phyloP scores from a whole-genome alignment of 2,329 filamentous ascomycete genomes.

The Taxawa tesnikishii region DNA sequence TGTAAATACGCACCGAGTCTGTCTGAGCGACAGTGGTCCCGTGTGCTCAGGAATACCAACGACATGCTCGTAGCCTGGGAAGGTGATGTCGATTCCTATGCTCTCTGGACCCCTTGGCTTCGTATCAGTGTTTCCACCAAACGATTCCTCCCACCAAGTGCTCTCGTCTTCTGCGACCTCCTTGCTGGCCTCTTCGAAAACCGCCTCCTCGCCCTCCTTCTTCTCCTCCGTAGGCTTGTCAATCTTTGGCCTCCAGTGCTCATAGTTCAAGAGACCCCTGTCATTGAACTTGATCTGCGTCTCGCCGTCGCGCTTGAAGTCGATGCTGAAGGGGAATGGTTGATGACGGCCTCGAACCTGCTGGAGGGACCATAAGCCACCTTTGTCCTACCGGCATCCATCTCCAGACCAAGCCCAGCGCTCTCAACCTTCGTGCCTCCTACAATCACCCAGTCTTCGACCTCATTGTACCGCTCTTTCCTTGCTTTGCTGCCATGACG shows the following conservation, averaged over 20 bases:
- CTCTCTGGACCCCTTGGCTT: constrained; percentile 95
- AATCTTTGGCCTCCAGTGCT: constrained; percentile 87
- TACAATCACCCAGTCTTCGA: constrained; percentile 73
- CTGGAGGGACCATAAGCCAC: constrained; percentile 67
- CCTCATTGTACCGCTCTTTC: constrained; percentile 93
- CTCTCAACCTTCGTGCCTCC: constrained; percentile 65
- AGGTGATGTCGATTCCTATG: constrained; percentile 79
- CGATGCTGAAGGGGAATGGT: constrained; percentile 72
- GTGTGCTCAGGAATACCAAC: constrained; percentile 92
- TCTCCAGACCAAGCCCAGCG: constrained; percentile 53
- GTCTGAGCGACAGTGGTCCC: constrained; percentile 73
- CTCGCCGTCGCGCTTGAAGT: constrained; percentile 73
- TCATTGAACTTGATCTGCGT: constrained; percentile 83
- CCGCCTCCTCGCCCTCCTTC: constrained; percentile 35
- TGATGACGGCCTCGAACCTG: constrained; percentile 72
- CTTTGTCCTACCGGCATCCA: constrained; percentile 54
- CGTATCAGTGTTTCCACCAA: constrained; percentile 87
- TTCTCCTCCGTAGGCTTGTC: constrained; percentile 51
- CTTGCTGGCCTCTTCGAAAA: constrained; percentile 25
- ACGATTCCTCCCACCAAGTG: constrained; percentile 96
- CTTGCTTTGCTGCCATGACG: constrained; percentile 71
- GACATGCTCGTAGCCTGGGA: constrained; percentile 82
- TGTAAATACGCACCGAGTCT: constrained; percentile 53
- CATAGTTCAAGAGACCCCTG: constrained; percentile 79
- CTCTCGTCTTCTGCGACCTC: constrained; percentile 57